These are phyloP conservation scores for Dionaea muscipula DNA, from an alignment of 179 eudicot species.

Conservation along the genomic window DNA sequence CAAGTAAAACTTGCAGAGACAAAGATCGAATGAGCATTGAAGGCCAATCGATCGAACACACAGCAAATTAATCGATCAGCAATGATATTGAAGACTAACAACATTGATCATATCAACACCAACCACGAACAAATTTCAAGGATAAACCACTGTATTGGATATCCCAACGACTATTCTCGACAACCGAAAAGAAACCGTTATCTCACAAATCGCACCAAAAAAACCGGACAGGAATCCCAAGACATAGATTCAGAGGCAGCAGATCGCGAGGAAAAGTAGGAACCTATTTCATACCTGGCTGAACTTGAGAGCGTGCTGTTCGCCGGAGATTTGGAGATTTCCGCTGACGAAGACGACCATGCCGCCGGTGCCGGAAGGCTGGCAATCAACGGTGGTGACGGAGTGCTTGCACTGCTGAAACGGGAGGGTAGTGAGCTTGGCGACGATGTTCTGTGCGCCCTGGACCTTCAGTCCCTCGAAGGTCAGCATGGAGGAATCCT, in stretches of 20 bases:
- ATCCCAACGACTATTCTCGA: too few species aligned
- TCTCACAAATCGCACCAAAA: neutral
- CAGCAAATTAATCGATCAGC: too few species aligned
- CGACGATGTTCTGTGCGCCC: constrained; percentile 48
- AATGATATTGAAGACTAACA: too few species aligned
- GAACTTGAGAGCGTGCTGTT: constrained; percentile 62
- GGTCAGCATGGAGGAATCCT: constrained; percentile 62
- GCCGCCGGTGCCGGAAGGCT: constrained; percentile 63
- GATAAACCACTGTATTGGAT: too few species aligned
- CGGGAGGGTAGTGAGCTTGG: constrained; percentile 51
- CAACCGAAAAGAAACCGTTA: too few species aligned
- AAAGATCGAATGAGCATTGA: too few species aligned
- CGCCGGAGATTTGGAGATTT: constrained; percentile 56
- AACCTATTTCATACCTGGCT: constrained; percentile 43
- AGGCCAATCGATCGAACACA: too few species aligned
- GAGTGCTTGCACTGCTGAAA: constrained; percentile 72
- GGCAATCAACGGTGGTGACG: constrained; percentile 67
- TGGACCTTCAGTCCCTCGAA: constrained; percentile 73
- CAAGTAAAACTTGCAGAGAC: too few species aligned
- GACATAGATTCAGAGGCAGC: neutral
- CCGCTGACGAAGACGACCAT: constrained; percentile 77
- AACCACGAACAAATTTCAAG: too few species aligned
- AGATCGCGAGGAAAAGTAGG: too few species aligned
- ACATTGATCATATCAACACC: too few species aligned
- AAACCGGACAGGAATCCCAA: neutral